A percentile compares a stretch with the other conserved stretches of the same genome.
phyloP scores from a whole-genome alignment of 805 yeast genomes.

The Candida succiphila region DNA sequence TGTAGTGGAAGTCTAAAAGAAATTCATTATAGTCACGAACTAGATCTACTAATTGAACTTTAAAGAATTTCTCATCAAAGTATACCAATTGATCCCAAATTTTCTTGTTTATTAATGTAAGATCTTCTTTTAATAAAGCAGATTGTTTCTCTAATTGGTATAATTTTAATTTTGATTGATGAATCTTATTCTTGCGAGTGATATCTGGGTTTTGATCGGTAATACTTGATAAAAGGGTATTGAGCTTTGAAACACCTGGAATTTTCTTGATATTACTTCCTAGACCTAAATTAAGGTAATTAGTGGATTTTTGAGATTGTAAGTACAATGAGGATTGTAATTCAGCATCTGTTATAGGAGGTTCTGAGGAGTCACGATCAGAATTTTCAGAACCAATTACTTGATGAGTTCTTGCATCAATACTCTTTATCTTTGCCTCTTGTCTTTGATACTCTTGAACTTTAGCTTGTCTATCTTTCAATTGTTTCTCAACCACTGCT shows the following conservation, averaged over 20 bases:
- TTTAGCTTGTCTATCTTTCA: constrained; percentile 15
- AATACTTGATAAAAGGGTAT: constrained; percentile 22
- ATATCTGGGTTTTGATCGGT: constrained; percentile 25
- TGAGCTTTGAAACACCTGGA: constrained; percentile 25
- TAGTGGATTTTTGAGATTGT: constrained; percentile 14
- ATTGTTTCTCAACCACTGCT: constrained; percentile 16
- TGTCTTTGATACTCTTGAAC: constrained; percentile 17
- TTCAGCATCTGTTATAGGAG: constrained; percentile 22
- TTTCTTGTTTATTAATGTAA: constrained; percentile 12
- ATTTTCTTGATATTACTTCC: too few species aligned
- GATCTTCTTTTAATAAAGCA: constrained; percentile 15
- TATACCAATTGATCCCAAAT: constrained; percentile 15
- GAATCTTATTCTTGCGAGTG: constrained; percentile 20
- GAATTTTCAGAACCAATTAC: constrained; percentile 10
- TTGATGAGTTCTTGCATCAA: constrained; percentile 19
- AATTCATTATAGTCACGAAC: constrained; percentile 13
- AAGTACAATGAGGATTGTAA: constrained; percentile 20
- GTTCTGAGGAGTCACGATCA: constrained; percentile 8
- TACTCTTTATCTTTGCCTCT: constrained; percentile 20
- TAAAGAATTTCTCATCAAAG: constrained; percentile 25
- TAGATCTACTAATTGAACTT: constrained; percentile 11
- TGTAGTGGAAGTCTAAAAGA: constrained; percentile 13
- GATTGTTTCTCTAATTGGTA: constrained; percentile 22
- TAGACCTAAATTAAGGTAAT: too few species aligned
- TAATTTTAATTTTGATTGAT: constrained; percentile 18